phyloP scores from a whole-genome alignment of 2,329 filamentous ascomycete genomes.

The Sporothrix sp. region DNA sequence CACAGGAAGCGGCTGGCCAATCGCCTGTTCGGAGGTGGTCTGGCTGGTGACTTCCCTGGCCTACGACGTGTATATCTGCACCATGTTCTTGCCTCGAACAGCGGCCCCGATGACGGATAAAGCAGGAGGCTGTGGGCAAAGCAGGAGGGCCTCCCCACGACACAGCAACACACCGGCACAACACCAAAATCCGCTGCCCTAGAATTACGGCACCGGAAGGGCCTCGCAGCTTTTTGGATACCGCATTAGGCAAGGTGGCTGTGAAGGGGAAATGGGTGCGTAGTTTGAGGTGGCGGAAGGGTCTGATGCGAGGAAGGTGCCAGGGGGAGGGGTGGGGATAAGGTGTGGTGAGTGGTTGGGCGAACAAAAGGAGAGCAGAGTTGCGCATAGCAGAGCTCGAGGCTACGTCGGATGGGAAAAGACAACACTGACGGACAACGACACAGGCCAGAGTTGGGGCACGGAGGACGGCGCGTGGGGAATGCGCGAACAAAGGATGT shows the following conservation, averaged over 20 bases:
- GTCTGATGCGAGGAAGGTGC: background rate
- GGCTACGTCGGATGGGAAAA: background rate
- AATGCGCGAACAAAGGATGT: background rate
- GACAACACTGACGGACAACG: background rate
- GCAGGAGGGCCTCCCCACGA: background rate
- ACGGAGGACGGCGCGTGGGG: background rate
- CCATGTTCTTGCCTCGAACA: no score
- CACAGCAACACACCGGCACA: background rate
- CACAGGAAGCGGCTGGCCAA: background rate
- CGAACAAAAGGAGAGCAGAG: background rate
- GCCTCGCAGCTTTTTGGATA: conserved; percentile 5
- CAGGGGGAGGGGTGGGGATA: background rate
- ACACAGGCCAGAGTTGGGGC: background rate
- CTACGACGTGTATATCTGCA: no score
- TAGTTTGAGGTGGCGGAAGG: background rate
- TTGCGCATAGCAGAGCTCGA: no score
- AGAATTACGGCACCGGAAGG: conserved; percentile 6
- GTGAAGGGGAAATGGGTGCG: conserved; percentile 2
- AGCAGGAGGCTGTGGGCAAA: no score
- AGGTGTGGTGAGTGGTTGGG: background rate
- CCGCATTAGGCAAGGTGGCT: conserved; percentile 15
- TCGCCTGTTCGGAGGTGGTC: no score
- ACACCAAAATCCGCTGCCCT: conserved; percentile 6
- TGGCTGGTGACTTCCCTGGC: no score
- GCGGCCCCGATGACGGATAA: no score